phyloP scores from a whole-genome alignment of 2,329 filamentous ascomycete genomes.

The Penicillium sp. region DNA sequence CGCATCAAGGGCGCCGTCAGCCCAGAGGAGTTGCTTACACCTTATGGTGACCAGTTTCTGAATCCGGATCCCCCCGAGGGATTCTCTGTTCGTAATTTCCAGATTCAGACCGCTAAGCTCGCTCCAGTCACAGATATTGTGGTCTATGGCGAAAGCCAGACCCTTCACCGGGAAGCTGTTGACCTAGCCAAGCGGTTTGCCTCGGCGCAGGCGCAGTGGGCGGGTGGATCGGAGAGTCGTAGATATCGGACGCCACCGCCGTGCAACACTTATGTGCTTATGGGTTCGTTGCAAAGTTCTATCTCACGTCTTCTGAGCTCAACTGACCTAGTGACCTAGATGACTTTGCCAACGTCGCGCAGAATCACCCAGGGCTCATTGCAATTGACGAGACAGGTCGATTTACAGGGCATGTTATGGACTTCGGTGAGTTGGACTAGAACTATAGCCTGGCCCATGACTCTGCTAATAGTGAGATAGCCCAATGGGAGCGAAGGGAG shows the following conservation, averaged over 20 bases:
- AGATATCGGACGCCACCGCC: constrained; percentile 43
- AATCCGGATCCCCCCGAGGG: constrained; percentile 80
- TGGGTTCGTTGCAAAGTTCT: constrained; percentile 45
- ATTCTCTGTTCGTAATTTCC: constrained; percentile 94
- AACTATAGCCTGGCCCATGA: neutral
- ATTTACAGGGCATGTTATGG: constrained; percentile 72
- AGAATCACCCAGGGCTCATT: constrained; percentile 65
- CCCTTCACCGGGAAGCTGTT: constrained; percentile 53
- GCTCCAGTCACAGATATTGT: constrained; percentile 88
- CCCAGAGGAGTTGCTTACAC: constrained; percentile 71
- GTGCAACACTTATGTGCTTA: constrained; percentile 82
- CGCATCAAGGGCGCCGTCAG: constrained; percentile 84
- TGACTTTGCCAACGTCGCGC: constrained; percentile 68
- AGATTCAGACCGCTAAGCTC: constrained; percentile 87
- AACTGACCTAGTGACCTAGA: constrained; percentile 43
- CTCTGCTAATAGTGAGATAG: constrained; percentile 31
- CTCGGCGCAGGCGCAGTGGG: constrained; percentile 76
- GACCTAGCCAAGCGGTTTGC: constrained; percentile 63
- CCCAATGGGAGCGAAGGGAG: constrained; percentile 80
- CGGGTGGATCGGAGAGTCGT: constrained; percentile 45
- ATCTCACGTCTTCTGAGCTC: neutral
- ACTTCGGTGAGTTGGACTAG: constrained; percentile 61
- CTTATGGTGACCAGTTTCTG: constrained; percentile 62
- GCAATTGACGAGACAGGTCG: constrained; percentile 68
- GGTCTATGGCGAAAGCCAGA: constrained; percentile 73